Percentiles rank a stretch among this genome's conserved stretches.
Evolutionary conservation across 2,329 filamentous ascomycete species (phyloP).

Genomic region (Sarocladium kiliense): DNA sequence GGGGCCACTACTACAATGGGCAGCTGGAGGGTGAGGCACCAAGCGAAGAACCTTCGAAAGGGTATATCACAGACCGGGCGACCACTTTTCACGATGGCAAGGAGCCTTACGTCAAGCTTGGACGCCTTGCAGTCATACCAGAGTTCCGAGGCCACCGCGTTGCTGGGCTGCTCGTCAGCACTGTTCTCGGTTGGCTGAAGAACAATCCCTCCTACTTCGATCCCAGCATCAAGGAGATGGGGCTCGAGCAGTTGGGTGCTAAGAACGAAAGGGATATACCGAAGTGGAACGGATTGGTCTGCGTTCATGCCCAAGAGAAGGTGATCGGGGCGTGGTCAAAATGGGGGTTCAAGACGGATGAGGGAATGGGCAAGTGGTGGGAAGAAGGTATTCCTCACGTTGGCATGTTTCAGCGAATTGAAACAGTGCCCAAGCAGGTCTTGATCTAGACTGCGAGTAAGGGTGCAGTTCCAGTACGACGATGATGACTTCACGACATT

Average conservation of each 20-base stretch:
- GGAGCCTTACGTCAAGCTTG: conserved; percentile 80
- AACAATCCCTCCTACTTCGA: conserved; percentile 54
- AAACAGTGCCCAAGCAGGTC: conserved; percentile 23
- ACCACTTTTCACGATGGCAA: conserved; percentile 52
- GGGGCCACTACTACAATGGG: conserved; percentile 43
- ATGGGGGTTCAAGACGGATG: conserved; percentile 70
- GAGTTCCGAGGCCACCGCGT: conserved; percentile 62
- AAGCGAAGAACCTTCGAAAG: conserved; percentile 10
- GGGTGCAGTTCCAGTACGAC: background rate
- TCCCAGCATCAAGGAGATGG: conserved; percentile 38
- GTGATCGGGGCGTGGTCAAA: conserved; percentile 62
- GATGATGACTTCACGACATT: conserved; percentile 1
- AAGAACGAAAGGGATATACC: conserved; percentile 35
- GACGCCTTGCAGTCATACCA: conserved; percentile 65
- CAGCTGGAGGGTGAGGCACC: conserved; percentile 8
- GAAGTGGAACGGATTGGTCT: conserved; percentile 68
- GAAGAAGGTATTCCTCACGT: conserved; percentile 84
- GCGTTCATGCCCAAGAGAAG: conserved; percentile 71
- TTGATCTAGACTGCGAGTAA: conserved; percentile 15
- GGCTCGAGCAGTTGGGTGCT: conserved; percentile 38
- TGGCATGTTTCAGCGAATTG: conserved; percentile 66
- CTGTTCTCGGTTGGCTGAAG: conserved; percentile 62
- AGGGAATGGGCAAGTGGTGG: conserved; percentile 68
- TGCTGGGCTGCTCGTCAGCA: conserved; percentile 60
- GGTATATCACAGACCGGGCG: conserved; percentile 31